Evolutionary conservation across 176 grass and related monocot species (phyloP), one percentile per base, ranked within the genome.

Genomic region (Avena insularis): DNA sequence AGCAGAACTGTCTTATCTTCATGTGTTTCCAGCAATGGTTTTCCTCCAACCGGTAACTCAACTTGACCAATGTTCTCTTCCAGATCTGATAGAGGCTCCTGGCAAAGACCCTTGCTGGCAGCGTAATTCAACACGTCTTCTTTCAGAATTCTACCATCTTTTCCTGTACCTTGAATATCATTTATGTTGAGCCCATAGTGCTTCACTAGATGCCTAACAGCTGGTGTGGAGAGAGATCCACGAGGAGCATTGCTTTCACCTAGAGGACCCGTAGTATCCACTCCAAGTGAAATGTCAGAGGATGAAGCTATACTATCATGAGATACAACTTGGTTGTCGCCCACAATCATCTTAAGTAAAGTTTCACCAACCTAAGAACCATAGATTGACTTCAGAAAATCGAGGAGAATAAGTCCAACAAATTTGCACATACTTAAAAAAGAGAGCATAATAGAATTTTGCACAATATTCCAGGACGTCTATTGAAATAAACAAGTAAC

Each of bases 101-200:
- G 90, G 76, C 11, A 61, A 60, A 92, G 64, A 88, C 82, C 90
- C 87, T 90, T 93, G 63, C 77, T 83, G 60, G 62, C 78, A 94
- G 90, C 92, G 89, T 88, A 90, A 80, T 79, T 98, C 69, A 98
- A 65, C 29, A 98, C 93, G 57, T 98, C 96, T 86, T 98, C 96
- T 86, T 98, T 92, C 82, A 92, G 62, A 64, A 98, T 71, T 80
- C 93, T 91, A 71, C 92, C 96, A 84, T 91, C 79, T 78, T 90
- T 96, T 36, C 96, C 93, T 23, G 93, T 94, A 79, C 93, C 93
- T 36, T 16, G 58, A 73, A 98, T 94, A 75, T 92, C 88, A 90
- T 91, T 92, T 78, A 98, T 91, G 58, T 87, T 85, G 31, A 98
- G 19, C 36, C 90, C 71, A 67, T 94, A 84, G 82, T 94, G 82